phyloP scores from a whole-genome alignment of 2,329 filamentous ascomycete species.

The Cercospora sp. region DNA sequence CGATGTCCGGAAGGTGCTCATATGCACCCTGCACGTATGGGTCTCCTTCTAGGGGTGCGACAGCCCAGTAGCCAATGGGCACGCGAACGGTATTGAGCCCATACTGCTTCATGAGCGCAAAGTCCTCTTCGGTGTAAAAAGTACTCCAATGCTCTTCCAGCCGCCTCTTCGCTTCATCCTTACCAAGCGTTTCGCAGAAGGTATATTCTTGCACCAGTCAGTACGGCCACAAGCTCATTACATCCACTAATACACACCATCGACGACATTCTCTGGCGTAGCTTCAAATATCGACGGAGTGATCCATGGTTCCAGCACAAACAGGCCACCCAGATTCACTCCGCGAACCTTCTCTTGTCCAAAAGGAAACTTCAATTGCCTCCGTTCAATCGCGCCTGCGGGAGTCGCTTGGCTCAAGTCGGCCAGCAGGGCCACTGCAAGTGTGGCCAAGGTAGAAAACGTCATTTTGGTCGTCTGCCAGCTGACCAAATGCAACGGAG shows the following conservation, averaged over 20 bases:
- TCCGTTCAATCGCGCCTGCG: slow-evolving; percentile 22
- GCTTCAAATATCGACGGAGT: slow-evolving; percentile 61
- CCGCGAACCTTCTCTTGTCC: slow-evolving; percentile 58
- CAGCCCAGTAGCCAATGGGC: slow-evolving; percentile 58
- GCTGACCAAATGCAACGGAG: background rate
- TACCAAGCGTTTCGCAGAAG: slow-evolving; percentile 47
- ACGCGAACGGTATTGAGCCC: slow-evolving; percentile 50
- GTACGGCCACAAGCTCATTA: background rate
- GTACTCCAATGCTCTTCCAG: slow-evolving; percentile 41
- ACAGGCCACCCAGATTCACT: slow-evolving; percentile 65
- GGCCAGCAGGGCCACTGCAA: slow-evolving; percentile 31
- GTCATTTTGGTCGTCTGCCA: slow-evolving; percentile 23
- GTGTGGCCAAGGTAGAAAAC: slow-evolving; percentile 25
- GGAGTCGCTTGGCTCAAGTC: slow-evolving; percentile 29
- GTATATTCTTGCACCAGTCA: slow-evolving; percentile 32
- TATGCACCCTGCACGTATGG: slow-evolving; percentile 52
- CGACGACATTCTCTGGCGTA: slow-evolving; percentile 50
- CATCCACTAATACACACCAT: slow-evolving; percentile 41
- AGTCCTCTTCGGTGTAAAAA: slow-evolving; percentile 46
- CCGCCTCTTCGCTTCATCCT: slow-evolving; percentile 46
- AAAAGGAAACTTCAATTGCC: slow-evolving; percentile 50
- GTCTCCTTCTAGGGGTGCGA: slow-evolving; percentile 52
- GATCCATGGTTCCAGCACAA: slow-evolving; percentile 65
- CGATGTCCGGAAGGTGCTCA: slow-evolving; percentile 48
- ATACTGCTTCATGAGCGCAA: slow-evolving; percentile 42